Conservation (phyloP, 352 stramenopile genomes). For the Blastocystis sp. region DNA sequence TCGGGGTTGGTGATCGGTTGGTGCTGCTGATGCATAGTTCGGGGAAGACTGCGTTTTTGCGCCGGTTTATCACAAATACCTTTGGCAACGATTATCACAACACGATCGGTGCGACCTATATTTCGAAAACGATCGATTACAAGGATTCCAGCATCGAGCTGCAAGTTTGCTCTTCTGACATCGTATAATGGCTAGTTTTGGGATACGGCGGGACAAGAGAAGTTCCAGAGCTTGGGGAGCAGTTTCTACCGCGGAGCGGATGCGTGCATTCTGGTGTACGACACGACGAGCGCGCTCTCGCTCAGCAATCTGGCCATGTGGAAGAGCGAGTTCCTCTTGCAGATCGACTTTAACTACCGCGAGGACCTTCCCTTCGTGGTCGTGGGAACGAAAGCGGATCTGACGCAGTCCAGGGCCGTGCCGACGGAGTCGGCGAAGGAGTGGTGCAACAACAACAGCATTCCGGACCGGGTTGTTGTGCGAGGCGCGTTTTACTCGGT, state of each 20-base stretch:
- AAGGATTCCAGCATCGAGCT: conserved; percentile 77
- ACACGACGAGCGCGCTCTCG: conserved; percentile 87
- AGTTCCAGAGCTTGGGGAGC: conserved; percentile 93
- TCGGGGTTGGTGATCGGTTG: background rate
- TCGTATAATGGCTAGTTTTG: conserved; percentile 84
- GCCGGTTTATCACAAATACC: conserved; percentile 95
- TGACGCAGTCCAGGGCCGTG: background rate
- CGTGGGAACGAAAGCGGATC: conserved; percentile 27
- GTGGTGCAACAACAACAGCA: conserved; percentile 29
- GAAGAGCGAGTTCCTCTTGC: conserved; percentile 30
- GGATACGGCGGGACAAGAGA: conserved; percentile 96
- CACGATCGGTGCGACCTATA: conserved; percentile 96
- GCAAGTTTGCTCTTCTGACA: background rate
- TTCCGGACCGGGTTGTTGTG: background rate
- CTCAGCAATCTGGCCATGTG: conserved; percentile 12
- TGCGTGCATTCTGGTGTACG: conserved; percentile 96
- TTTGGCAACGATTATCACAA: conserved; percentile 97
- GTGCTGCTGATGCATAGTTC: conserved; percentile 77
- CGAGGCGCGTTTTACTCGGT: background rate
- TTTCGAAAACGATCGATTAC: conserved; percentile 91
- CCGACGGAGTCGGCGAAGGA: background rate
- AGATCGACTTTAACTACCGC: conserved; percentile 19
- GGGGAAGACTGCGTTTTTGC: conserved; percentile 97
- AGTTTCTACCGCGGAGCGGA: conserved; percentile 96
- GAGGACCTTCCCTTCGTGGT: conserved; percentile 5